Conservation (phyloP, 2,329 filamentous ascomycete species). For the Balansia obtecta region DNA sequence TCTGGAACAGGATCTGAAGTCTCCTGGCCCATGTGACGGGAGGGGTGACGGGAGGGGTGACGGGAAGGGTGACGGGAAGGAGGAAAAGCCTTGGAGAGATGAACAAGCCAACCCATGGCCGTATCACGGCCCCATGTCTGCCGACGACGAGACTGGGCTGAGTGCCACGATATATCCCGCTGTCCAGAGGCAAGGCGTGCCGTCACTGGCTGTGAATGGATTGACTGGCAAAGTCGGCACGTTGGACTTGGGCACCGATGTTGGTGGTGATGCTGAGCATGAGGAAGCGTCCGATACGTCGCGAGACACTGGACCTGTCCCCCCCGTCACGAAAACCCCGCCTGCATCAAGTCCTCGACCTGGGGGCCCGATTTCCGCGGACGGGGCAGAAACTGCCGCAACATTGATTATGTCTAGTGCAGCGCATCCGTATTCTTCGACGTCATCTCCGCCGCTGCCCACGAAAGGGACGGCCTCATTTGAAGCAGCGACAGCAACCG, state of each 20-base stretch:
- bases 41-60: constrained; percentile 2
- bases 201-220: background rate
- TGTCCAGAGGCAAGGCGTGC: background rate
- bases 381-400: background rate
- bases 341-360: constrained; percentile 9
- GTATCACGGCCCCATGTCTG: constrained; percentile 16
- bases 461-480: no score
- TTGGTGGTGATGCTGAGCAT: background rate
- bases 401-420: no score
- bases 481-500: background rate
- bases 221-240: no score
- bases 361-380: background rate
- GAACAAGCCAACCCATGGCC: constrained; percentile 21
- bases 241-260: background rate
- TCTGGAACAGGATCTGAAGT: constrained; percentile 10
- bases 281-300: background rate
- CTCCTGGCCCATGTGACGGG: background rate
- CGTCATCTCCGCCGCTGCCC: no score
- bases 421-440: no score
- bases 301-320: constrained; percentile 6
- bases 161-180: constrained; percentile 5
- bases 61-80: background rate
- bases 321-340: constrained; percentile 7
- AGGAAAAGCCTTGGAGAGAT: background rate
- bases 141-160: constrained; percentile 5